These are phyloP conservation scores for Coriaria nepalensis DNA, from an alignment of 306 rosid species.

Conservation along the genomic window DNA sequence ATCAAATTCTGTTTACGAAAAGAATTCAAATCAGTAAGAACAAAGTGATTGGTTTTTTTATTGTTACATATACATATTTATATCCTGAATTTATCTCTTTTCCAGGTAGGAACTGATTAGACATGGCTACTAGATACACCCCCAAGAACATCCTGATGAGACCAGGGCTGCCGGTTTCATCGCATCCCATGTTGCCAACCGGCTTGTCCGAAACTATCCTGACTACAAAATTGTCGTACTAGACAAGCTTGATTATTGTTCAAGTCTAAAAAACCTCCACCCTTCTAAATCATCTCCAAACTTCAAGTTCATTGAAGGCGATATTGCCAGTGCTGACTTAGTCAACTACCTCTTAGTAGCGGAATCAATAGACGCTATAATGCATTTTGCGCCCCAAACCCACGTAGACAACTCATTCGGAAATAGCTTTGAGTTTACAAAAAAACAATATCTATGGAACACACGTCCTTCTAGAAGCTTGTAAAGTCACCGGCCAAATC, in stretches of 20 bases:
- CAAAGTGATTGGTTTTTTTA: too few relatives aligned
- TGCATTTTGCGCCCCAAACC: conserved; percentile 63
- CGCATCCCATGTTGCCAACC: conserved; percentile 52
- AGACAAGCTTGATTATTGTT: conserved; percentile 56
- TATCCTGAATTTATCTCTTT: background rate
- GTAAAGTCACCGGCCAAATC: conserved; percentile 54
- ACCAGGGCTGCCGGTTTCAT: conserved; percentile 58
- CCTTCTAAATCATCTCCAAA: conserved; percentile 45
- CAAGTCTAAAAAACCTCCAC: conserved; percentile 41
- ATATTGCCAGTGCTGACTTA: conserved; percentile 51
- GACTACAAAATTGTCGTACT: conserved; percentile 50
- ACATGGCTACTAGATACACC: conserved; percentile 27
- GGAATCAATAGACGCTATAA: conserved; percentile 46
- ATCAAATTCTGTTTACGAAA: too few relatives aligned
- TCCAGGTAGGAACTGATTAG: conserved; percentile 11
- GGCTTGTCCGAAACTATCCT: conserved; percentile 37
- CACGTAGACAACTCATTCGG: conserved; percentile 57
- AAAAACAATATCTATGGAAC: conserved; percentile 53
- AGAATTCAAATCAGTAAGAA: too few relatives aligned
- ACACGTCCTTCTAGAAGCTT: conserved; percentile 46
- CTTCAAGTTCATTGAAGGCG: conserved; percentile 53
- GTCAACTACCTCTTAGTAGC: conserved; percentile 46
- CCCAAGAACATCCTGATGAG: conserved; percentile 53
- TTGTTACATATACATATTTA: too few relatives aligned
- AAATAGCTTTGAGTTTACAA: conserved; percentile 54